Evolutionary conservation across 495 filamentous ascomycete species (phyloP).

Genomic region (Hyaloscypha variabilis): DNA sequence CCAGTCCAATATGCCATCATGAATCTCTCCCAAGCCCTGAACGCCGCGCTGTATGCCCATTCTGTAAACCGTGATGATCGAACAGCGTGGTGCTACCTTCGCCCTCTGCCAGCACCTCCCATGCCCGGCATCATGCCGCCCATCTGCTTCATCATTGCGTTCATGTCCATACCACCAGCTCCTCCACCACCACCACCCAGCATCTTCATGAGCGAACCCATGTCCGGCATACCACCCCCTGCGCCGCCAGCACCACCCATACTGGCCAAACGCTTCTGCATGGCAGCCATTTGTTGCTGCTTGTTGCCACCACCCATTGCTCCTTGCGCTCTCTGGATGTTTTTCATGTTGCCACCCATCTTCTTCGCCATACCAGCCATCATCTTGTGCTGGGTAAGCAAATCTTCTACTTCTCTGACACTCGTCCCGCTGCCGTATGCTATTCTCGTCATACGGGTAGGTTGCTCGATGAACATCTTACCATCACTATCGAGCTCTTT

Average conservation of each 20-base stretch:
- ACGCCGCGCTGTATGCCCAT: slow-evolving; percentile 29
- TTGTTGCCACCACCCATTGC: slow-evolving; percentile 86
- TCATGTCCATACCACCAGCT: slow-evolving; percentile 61
- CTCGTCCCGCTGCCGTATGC: slow-evolving; percentile 86
- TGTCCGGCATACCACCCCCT: slow-evolving; percentile 71
- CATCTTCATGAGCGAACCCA: slow-evolving; percentile 87
- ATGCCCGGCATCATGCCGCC: slow-evolving; percentile 66
- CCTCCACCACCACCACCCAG: slow-evolving; percentile 59
- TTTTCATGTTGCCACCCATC: slow-evolving; percentile 94
- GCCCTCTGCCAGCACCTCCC: slow-evolving; percentile 31
- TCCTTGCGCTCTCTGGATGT: slow-evolving; percentile 91
- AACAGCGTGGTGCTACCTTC: slow-evolving; percentile 13
- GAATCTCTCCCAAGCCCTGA: neutral
- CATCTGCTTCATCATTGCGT: slow-evolving; percentile 86
- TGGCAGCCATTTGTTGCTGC: slow-evolving; percentile 91
- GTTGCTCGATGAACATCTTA: slow-evolving; percentile 90
- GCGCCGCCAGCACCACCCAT: slow-evolving; percentile 75
- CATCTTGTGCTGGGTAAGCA: slow-evolving; percentile 97
- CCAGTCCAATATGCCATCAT: neutral
- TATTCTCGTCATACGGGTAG: slow-evolving; percentile 91
- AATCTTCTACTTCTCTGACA: slow-evolving; percentile 93
- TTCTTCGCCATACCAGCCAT: slow-evolving; percentile 99
- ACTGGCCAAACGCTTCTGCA: slow-evolving; percentile 92
- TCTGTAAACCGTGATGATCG: slow-evolving; percentile 4
- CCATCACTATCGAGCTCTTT: slow-evolving; percentile 95